These are phyloP conservation scores for Ambrosiella beaveri DNA, from an alignment of 2,329 filamentous ascomycete species.

Conservation along the genomic window DNA sequence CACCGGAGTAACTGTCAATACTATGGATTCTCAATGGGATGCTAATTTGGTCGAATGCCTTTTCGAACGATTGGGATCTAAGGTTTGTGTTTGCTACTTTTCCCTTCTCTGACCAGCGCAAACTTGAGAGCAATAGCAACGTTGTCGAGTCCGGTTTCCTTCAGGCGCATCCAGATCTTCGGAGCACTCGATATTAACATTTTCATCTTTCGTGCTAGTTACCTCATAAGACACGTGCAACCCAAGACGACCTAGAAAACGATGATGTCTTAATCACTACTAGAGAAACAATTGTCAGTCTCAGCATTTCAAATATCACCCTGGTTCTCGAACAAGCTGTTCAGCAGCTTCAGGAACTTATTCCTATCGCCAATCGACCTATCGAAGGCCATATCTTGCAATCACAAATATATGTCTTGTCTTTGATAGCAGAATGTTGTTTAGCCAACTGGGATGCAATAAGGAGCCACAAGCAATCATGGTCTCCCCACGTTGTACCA, in stretches of 20 bases:
- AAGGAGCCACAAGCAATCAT: slow-evolving; percentile 17
- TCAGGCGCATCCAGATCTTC: slow-evolving; percentile 11
- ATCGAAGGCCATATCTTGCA: slow-evolving; percentile 38
- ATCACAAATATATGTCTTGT: slow-evolving; percentile 48
- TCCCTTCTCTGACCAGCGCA: neutral
- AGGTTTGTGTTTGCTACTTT: slow-evolving; percentile 26
- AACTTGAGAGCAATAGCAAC: too few relatives aligned
- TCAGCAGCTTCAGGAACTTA: slow-evolving; percentile 39
- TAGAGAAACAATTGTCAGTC: slow-evolving; percentile 41
- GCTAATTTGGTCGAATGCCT: slow-evolving; percentile 38
- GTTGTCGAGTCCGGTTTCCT: neutral
- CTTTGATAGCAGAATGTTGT: slow-evolving; percentile 48
- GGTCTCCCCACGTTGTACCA: slow-evolving; percentile 16
- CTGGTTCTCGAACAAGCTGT: slow-evolving; percentile 40
- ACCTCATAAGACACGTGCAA: slow-evolving; percentile 44
- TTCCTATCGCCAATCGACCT: slow-evolving; percentile 31
- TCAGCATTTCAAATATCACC: slow-evolving; percentile 36
- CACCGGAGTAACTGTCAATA: too few relatives aligned
- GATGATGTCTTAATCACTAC: slow-evolving; percentile 46
- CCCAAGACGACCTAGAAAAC: slow-evolving; percentile 36
- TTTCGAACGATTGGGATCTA: slow-evolving; percentile 39
- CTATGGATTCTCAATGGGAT: slow-evolving; percentile 23
- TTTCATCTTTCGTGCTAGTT: slow-evolving; percentile 26
- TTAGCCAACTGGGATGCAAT: slow-evolving; percentile 39
- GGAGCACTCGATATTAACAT: neutral